Base-by-base conservation (phyloP, 2,329 filamentous ascomycete species). In the Bertia moriformis region DNA sequence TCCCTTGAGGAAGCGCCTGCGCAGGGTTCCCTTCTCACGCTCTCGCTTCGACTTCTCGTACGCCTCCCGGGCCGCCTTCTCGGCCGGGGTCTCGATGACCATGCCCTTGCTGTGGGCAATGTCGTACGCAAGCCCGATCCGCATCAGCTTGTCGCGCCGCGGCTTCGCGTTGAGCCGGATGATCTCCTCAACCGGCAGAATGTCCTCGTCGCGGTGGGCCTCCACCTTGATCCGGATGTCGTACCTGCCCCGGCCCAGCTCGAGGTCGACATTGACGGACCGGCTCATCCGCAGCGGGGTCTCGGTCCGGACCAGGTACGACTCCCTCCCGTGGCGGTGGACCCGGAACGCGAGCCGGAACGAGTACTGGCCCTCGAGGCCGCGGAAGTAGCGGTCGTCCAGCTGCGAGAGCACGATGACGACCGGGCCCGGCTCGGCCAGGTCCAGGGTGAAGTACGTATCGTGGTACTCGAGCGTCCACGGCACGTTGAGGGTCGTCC, bases 201-300 rank as follows among this genome's bases (percentile, higher is more conserved):
- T 65, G 1, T 62, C 57, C 5, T 67, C 59, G 18, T 66, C 53
- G n/a, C 79, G 71, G 14, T 67, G 69, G 2, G 82, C 82, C 4
- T 78, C 76, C 42, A 91, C 69, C 52, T 83, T 86, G 54, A 89
- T 70, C 17, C 85, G 66, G 3, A 93, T 73, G 4, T 73, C 74
- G 56, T 93, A 93, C 33, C 71, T 74, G 10, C 85, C 85, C 0
- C 79, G 70, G 15, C 83, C 75, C 18, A 93, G 71, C 24, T 78
- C 67, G 5, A 91, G 66, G 53, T 91, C 85, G 1, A 83, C 77
- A 38, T 80, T 87, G 29, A 87, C 78, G 1, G 80, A 83, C 4
- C 85, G 76, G 17, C 66, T 74, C 71, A 86, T 83, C 18, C 69
- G 58, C 43, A 70, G 67, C 22, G 66, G 63, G 20, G 60, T 59